Conservation (phyloP, 345 rosid species). For the Fremontodendron californicum region DNA sequence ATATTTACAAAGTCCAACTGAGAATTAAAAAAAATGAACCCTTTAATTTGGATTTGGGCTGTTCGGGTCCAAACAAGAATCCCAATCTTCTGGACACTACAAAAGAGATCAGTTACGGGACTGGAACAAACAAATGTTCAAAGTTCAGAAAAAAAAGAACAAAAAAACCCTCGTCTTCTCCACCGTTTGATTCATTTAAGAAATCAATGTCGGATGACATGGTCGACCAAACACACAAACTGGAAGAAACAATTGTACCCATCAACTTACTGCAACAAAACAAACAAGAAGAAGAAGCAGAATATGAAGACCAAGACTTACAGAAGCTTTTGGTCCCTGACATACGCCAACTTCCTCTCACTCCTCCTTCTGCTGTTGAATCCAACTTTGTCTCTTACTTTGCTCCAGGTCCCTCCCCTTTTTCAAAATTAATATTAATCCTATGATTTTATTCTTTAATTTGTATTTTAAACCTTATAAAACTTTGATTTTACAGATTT, state of each 20-base stretch:
- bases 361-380: slow-evolving; percentile 72
- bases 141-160: not conserved
- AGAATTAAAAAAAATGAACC: not conserved
- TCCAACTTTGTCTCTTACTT: slow-evolving; percentile 67
- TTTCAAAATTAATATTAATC: not conserved
- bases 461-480: not conserved
- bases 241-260: slow-evolving; percentile 14
- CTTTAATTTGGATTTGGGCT: not conserved
- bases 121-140: not conserved
- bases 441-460: too few species aligned
- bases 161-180: not conserved
- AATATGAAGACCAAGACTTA: slow-evolving; percentile 45
- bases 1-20: not conserved
- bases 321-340: slow-evolving; percentile 56
- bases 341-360: slow-evolving; percentile 44
- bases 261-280: not conserved
- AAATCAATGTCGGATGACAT: slow-evolving; percentile 26
- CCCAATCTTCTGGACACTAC: not conserved
- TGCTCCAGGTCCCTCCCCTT: slow-evolving; percentile 66
- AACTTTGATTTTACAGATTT: slow-evolving; percentile 53
- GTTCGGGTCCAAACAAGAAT: not conserved
- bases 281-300: slow-evolving; percentile 19
- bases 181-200: not conserved
- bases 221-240: slow-evolving; percentile 3
- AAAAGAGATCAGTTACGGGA: not conserved